Base-by-base conservation (phyloP, 495 filamentous ascomycete species). In the Aspergillus leporis region DNA sequence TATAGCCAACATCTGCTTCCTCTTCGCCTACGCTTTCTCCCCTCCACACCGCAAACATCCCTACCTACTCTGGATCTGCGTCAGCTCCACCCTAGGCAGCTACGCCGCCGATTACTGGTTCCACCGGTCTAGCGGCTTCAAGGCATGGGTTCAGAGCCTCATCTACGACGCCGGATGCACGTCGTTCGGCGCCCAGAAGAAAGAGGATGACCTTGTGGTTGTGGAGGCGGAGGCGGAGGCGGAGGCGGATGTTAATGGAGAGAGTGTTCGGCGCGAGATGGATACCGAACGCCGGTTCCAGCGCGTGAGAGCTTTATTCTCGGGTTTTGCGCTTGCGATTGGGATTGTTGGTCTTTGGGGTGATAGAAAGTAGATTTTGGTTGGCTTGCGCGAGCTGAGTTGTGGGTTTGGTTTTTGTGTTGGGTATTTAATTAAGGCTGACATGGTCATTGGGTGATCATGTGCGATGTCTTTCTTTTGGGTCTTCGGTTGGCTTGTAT, bases 311-410 rank as follows among this genome's bases (percentile, higher is more conserved):
- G 78, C 80, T 23, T 83, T 71, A 12, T 69, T 93, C 28, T 79
- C 83, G 25, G 87, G 87, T 2, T 13, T 88, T 55, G 91, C 83
- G 0, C 87, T 95, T 66, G 67, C 83, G 34, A 87, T 96, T 78
- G 85, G 84, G 4, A 83, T 96, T 41, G 81, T 97, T 22, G 92
- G 92, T 1, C 83, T 96, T 61, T 97, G 92, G 92, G 92, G 92
- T 1, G 92, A 97, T 78, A 18, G 51, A 40, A 51, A 49, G 16
- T 30, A 28, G 12, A 43, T 28, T 5, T 34, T n/a, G 23, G n/a
- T n/a, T n/a, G n/a, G n/a, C n/a, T n/a, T n/a, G 23, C n/a, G 36
- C 12, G 30, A 19, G 22, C 7, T 51, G 31, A 10, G 49, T 31
- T 31, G 12, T n/a, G 31, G 13, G 23, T 19, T 5, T 2, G 28